These are phyloP conservation scores for Aspergillus novofumigatus DNA, from an alignment of 2,329 filamentous ascomycete genomes.

Conservation along the genomic window DNA sequence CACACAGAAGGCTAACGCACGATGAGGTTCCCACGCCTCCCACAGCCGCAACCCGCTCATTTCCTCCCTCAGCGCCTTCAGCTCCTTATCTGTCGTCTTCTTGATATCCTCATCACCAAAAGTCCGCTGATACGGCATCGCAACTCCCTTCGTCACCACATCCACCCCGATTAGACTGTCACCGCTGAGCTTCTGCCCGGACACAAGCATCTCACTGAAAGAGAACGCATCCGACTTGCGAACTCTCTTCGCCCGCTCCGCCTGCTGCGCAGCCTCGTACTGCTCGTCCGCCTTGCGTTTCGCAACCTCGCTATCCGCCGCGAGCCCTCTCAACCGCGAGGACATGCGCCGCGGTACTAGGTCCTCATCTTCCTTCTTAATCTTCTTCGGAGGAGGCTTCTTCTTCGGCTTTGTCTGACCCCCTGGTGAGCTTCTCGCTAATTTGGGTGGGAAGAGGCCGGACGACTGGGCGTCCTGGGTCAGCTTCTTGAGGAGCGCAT, in stretches of 20 bases:
- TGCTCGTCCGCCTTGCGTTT: conserved; percentile 67
- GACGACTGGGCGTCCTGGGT: conserved; percentile 64
- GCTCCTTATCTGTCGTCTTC: conserved; percentile 69
- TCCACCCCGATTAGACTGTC: conserved; percentile 61
- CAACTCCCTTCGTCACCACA: conserved; percentile 60
- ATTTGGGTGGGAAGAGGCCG: conserved; percentile 57
- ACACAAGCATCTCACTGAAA: conserved; percentile 72
- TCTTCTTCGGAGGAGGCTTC: conserved; percentile 46
- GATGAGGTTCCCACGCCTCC: conserved; percentile 75
- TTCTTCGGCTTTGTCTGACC: conserved; percentile 48
- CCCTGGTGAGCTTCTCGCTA: conserved; percentile 47
- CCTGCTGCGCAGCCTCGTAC: conserved; percentile 53
- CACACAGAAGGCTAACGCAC: conserved; percentile 43
- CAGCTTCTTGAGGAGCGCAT: conserved; percentile 74
- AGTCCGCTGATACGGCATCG: conserved; percentile 76
- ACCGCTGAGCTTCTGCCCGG: conserved; percentile 68
- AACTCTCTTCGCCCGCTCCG: conserved; percentile 58
- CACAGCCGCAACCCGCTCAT: conserved; percentile 78
- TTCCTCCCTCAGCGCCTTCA: conserved; percentile 68
- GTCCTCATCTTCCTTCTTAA: conserved; percentile 61
- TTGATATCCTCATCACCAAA: conserved; percentile 82
- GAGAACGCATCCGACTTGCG: conserved; percentile 65
- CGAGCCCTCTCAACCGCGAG: conserved; percentile 58
- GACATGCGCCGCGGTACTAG: conserved; percentile 56
- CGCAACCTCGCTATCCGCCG: conserved; percentile 63